Evolutionary conservation across 1,284 basidiomycete species (phyloP).

Genomic region (Lentinula novae-zelandiae): DNA sequence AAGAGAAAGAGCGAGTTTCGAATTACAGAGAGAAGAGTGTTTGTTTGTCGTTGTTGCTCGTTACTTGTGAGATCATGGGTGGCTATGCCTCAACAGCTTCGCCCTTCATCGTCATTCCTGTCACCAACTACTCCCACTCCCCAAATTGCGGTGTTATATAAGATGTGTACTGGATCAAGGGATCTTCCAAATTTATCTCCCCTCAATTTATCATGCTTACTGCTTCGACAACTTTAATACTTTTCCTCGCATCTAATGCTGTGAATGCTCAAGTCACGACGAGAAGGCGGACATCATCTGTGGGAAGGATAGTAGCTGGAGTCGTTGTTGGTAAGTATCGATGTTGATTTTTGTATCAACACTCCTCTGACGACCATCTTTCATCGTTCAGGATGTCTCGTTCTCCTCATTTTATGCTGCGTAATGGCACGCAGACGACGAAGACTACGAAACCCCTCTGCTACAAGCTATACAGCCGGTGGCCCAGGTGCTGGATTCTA

Average conservation of each 20-base stretch:
- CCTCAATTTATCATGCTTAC: background rate
- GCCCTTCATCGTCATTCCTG: background rate
- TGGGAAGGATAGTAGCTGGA: slow-evolving; percentile 10
- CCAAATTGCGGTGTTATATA: no score
- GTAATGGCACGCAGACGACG: slow-evolving; percentile 8
- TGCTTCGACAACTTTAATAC: background rate
- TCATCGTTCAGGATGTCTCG: slow-evolving; percentile 1
- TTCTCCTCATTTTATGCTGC: slow-evolving; percentile 5
- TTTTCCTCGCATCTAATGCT: background rate
- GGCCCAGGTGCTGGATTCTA: background rate
- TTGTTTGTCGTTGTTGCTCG: no score
- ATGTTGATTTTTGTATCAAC: background rate
- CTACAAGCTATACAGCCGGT: background rate
- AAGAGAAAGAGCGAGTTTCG: no score
- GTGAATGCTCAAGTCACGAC: slow-evolving; percentile 3
- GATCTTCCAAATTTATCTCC: background rate
- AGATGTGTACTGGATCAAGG: background rate
- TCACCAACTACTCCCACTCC: background rate
- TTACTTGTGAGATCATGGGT: background rate
- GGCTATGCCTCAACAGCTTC: background rate
- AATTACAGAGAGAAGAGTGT: no score
- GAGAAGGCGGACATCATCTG: background rate
- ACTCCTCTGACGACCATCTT: no score
- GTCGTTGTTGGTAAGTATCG: slow-evolving; percentile 11
- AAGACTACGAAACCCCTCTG: background rate